These are phyloP conservation scores for Yamadazyma blattariae DNA, from an alignment of 1,139 yeast species.

Conservation along the genomic window DNA sequence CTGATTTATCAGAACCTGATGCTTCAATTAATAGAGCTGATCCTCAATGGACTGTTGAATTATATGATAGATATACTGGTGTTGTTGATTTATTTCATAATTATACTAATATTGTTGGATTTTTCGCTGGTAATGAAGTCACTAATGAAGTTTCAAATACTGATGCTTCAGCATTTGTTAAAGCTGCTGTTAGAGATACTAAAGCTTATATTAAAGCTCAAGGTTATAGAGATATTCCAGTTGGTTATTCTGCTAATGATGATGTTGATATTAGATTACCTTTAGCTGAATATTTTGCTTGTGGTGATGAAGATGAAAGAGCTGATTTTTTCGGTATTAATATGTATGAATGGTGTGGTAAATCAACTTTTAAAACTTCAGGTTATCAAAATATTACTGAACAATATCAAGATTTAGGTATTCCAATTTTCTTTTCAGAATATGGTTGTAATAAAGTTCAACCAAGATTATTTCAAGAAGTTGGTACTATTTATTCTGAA, in stretches of 20 bases:
- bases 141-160: constrained; percentile 54
- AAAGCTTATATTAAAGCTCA: constrained; percentile 72
- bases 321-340: constrained; percentile 91
- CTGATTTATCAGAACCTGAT: constrained; percentile 86
- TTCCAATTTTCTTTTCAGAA: constrained; percentile 86
- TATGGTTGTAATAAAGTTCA: constrained; percentile 67
- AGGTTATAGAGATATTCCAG: constrained; percentile 74
- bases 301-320: constrained; percentile 63
- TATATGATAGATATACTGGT: constrained; percentile 71
- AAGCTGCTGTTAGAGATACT: constrained; percentile 91
- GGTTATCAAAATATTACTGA: constrained; percentile 66
- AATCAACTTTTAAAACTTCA: constrained; percentile 59
- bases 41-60: constrained; percentile 69
- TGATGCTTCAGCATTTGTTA: constrained; percentile 71
- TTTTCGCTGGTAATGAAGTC: constrained; percentile 91
- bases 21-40: constrained; percentile 70
- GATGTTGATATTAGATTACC: constrained; percentile 68
- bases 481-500: constrained; percentile 41
- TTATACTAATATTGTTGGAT: constrained; percentile 85
- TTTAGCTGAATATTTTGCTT: constrained; percentile 78
- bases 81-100: constrained; percentile 80
- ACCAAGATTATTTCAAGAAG: constrained; percentile 71
- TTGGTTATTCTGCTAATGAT: constrained; percentile 93
- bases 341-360: constrained; percentile 92
- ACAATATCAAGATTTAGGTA: constrained; percentile 60